Evolutionary conservation across 768 basidiomycete genomes (phyloP), one percentile per base, ranked within the genome.

Genomic region (Mycena galopus): DNA sequence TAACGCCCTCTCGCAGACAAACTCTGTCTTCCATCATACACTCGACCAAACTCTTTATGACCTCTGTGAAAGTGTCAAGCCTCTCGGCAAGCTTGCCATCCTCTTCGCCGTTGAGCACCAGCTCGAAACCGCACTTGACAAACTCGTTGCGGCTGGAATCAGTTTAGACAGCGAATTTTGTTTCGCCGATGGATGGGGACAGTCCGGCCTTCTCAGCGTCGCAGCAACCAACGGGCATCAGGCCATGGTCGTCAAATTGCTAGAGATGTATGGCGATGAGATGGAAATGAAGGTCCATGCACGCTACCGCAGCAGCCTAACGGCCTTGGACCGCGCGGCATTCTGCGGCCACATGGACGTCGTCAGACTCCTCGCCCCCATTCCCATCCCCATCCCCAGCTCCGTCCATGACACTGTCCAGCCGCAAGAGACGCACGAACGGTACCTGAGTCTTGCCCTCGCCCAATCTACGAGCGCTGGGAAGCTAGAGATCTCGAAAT

Each of bases 101-200:
- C 59, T 69, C 44, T 63, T 35, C n/a, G 62, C 62, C 8, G 62
- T 69, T 19, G 29, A 61, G 35, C 59, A 60, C 32, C 5, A 62
- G 33, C 33, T 61, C n/a, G 47, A 39, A 25, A 25, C n/a, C 59
- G 27, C 59, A 6, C 17, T 62, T 29, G 59, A 50, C n/a, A 51
- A n/a, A 37, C 59, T 69, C 9, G 50, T 35, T 8, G 59, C 57
- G 16, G 59, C 47, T 17, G 59, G 59, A 37, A 44, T 61, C 44
- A 32, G n/a, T 39, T 16, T 62, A 29, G 59, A 69, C 27, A 12
- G 11, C 23, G 21, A 68, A 27, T 39, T 19, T 42, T 5, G 12
- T 29, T 42, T 42, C 32, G 30, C 8, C n/a, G n/a, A n/a, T 21
- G 9, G 4, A 17, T 16, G 6, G 47, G 23, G 4, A 44, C 17